These are phyloP conservation scores for Pseudogymnoascus sp. DNA, from an alignment of 2,329 filamentous ascomycete genomes.

Conservation along the genomic window DNA sequence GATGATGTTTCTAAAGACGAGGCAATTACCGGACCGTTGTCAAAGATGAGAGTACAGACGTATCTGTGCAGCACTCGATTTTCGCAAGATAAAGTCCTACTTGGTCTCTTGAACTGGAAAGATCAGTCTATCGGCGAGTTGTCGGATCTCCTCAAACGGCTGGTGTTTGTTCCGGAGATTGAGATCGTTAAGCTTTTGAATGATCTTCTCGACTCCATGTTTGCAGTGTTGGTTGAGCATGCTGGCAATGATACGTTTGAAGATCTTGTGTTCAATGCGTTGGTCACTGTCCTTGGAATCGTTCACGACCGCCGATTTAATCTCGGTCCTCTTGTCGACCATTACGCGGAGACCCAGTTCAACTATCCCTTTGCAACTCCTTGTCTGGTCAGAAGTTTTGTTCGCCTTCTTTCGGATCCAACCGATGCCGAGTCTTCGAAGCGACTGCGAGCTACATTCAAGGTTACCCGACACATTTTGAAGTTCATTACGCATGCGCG, in stretches of 20 bases:
- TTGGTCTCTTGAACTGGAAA: conserved; percentile 82
- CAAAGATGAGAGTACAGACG: conserved; percentile 71
- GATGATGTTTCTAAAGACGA: conserved; percentile 65
- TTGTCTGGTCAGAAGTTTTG: conserved; percentile 81
- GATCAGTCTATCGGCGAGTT: conserved; percentile 67
- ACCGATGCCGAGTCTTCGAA: conserved; percentile 77
- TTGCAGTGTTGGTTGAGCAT: conserved; percentile 84
- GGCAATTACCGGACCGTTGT: conserved; percentile 68
- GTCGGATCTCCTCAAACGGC: conserved; percentile 66
- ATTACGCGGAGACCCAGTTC: conserved; percentile 82
- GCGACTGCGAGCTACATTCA: conserved; percentile 84
- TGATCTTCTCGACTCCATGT: conserved; percentile 85
- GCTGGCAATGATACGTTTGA: conserved; percentile 89
- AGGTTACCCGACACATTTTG: conserved; percentile 86
- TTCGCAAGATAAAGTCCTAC: conserved; percentile 81
- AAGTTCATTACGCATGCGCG: conserved; percentile 91
- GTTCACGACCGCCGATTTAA: conserved; percentile 94
- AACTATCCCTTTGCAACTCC: conserved; percentile 90
- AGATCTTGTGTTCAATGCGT: conserved; percentile 81
- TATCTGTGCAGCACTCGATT: conserved; percentile 92
- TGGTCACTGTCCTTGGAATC: conserved; percentile 86
- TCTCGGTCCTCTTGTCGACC: conserved; percentile 79
- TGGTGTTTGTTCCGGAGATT: conserved; percentile 92
- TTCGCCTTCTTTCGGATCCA: conserved; percentile 73
- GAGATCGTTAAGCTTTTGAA: conserved; percentile 92